A percentile compares a stretch with the other conserved stretches of the same genome.
These are phyloP conservation scores for Eragrostis nindensis DNA, from an alignment of 176 grass and related monocot species.

Conservation along the genomic window DNA sequence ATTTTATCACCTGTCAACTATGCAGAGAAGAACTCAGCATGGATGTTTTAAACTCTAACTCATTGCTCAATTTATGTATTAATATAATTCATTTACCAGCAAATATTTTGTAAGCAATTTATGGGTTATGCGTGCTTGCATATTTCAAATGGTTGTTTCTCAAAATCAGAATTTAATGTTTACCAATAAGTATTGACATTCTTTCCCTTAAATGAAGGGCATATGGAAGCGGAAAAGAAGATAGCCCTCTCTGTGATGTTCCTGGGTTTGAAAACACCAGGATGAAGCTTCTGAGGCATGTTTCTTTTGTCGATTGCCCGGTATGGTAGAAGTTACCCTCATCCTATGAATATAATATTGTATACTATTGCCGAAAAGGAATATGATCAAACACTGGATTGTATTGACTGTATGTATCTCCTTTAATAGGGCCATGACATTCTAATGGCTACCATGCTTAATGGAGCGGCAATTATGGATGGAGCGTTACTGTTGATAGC, in stretches of 20 bases:
- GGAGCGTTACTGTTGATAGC: slow-evolving; percentile 91
- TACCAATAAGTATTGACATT: slow-evolving; percentile 11
- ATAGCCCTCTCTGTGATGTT: slow-evolving; percentile 81
- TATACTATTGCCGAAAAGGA: neutral
- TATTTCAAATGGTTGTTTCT: no score
- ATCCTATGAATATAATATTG: neutral
- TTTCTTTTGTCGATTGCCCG: slow-evolving; percentile 97
- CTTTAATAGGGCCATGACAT: slow-evolving; percentile 86
- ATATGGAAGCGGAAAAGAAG: slow-evolving; percentile 98
- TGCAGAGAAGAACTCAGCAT: neutral
- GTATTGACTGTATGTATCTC: neutral
- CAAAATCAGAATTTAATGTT: neutral
- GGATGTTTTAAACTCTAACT: neutral
- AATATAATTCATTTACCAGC: no score
- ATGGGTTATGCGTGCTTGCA: no score
- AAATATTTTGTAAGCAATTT: no score
- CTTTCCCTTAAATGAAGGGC: slow-evolving; percentile 58
- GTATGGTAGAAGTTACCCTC: slow-evolving; percentile 44
- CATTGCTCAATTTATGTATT: no score
- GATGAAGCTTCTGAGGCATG: slow-evolving; percentile 95
- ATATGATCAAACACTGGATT: neutral
- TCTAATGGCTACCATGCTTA: slow-evolving; percentile 99
- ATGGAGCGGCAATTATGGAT: slow-evolving; percentile 99
- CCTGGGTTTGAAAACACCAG: slow-evolving; percentile 89
- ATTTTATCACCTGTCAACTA: neutral